These are phyloP conservation scores for Aspergillus nomiae DNA, from an alignment of 2,329 filamentous ascomycete genomes.

Conservation along the genomic window DNA sequence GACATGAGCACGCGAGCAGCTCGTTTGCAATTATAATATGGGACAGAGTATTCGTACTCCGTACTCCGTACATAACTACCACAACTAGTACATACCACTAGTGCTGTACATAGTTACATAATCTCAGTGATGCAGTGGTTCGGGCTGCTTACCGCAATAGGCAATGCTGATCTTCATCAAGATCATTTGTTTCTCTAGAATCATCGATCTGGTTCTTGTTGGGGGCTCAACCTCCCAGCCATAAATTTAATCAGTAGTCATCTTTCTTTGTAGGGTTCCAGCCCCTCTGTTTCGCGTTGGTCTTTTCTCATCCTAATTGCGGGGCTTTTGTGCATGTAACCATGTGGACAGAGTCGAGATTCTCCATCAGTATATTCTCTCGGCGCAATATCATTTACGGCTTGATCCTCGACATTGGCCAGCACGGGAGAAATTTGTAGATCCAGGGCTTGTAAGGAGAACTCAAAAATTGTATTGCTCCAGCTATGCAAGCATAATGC, in stretches of 20 bases:
- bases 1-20: neutral
- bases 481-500: neutral
- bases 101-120: too few species aligned
- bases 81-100: too few species aligned
- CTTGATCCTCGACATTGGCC: neutral
- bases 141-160: conserved; percentile 1
- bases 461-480: neutral
- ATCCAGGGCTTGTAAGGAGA: neutral
- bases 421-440: neutral
- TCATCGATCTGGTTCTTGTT: neutral
- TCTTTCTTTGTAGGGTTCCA: neutral
- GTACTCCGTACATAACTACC: too few species aligned
- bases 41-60: too few species aligned
- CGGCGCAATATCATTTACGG: neutral
- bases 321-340: neutral
- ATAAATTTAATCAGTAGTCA: neutral
- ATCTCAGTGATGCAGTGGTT: neutral
- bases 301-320: neutral
- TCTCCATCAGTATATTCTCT: neutral
- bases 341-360: neutral
- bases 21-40: neutral
- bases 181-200: neutral
- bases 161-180: neutral
- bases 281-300: neutral
- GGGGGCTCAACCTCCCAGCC: neutral